Percentiles rank a stretch among this genome's conserved stretches.
Conservation (phyloP, 2,329 filamentous ascomycete species). For the Leptodontidium sp. region DNA sequence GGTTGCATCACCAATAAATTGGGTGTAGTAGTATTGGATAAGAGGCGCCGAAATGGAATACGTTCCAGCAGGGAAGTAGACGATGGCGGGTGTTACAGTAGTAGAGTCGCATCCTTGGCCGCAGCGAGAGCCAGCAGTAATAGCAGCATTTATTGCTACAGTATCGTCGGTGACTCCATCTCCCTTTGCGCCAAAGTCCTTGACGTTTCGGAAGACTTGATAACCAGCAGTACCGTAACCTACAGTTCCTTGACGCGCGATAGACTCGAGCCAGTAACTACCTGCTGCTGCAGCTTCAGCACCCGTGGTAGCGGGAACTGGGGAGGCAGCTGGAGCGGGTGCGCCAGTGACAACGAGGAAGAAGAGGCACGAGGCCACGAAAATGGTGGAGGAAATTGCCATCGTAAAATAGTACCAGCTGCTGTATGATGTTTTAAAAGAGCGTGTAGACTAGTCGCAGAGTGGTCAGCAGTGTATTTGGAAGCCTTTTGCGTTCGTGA, state of each 20-base stretch:
- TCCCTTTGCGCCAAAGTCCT: conserved; percentile 77
- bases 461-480: conserved; percentile 33
- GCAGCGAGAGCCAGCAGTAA: conserved; percentile 81
- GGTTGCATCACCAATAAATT: conserved; percentile 84
- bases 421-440: conserved; percentile 44
- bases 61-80: conserved; percentile 90
- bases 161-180: conserved; percentile 81
- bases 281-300: conserved; percentile 31
- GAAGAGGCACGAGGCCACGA: conserved; percentile 44
- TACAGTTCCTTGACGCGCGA: conserved; percentile 45
- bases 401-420: conserved; percentile 48
- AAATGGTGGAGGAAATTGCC: conserved; percentile 43
- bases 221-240: conserved; percentile 58
- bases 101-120: conserved; percentile 82
- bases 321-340: conserved; percentile 33
- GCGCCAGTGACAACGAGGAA: conserved; percentile 41
- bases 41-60: conserved; percentile 84
- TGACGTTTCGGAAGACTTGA: conserved; percentile 80
- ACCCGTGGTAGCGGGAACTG: conserved; percentile 26
- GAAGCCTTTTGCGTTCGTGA: conserved; percentile 18
- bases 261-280: conserved; percentile 46
- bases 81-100: conserved; percentile 82
- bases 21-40: conserved; percentile 90
- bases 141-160: conserved; percentile 82
- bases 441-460: conserved; percentile 40